Base-by-base conservation (phyloP, 2,329 filamentous ascomycete genomes). In the Rutstroemia sp. region DNA sequence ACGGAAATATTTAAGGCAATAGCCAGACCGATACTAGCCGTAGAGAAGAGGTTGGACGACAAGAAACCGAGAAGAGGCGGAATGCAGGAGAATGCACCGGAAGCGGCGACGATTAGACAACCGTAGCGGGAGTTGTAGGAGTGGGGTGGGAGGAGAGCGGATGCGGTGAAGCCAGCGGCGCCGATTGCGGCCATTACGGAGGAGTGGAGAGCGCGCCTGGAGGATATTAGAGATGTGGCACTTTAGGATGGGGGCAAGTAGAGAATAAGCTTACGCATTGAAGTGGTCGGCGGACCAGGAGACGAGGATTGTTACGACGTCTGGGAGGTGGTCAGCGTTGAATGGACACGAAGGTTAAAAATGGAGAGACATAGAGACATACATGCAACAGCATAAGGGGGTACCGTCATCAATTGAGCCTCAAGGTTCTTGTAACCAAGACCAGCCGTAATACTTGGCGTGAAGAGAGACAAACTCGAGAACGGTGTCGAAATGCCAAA, bases 1-100 rank as follows among this genome's bases (percentile, higher is more conserved):
- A 87, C 76, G 2, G 81, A 83, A 16, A 89, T 80, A 60, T 89
- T 88, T 59, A 89, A 70, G 0, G 85, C 86, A 55, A 89, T 86
- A 2, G 85, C 86, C 10, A 89, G 75, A 0, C 86, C 86, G 0
- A 81, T 80, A 0, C 84, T 78, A 0, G 81, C 80, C 0, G 86
- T 88, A 54, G 77, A 82, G 65, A 80, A 80, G 49, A 87, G 73
- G 65, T 89, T 89, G 42, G 61, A 65, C 8, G 66, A 65, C 7
- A 68, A 61, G 53, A 62, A 68, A 14, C 66, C 65, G 1, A 68
- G 60, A 4, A 89, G 75, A 0, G 85, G 84, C 0, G 86, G 85
- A 47, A 88, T 86, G 61, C 81, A 85, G 1, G 83, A 78, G 59
- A 89, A 89, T 0, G 84, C 76, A 1, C 87, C 86, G 2, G 80